phyloP scores from a whole-genome alignment of 1,139 yeast species.

The Geotrichum carabidarum region DNA sequence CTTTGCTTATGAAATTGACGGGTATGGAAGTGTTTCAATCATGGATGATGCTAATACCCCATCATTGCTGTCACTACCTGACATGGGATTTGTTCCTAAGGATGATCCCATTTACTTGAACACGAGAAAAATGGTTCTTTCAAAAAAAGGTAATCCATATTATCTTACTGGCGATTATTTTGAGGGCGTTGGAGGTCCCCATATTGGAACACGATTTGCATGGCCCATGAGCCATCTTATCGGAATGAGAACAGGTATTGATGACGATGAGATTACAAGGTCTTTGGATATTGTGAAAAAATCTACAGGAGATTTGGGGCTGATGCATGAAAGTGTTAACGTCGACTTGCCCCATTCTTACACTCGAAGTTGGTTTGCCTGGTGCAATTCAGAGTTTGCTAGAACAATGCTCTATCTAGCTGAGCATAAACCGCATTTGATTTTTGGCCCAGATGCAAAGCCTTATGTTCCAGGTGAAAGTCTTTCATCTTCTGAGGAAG shows the following conservation, averaged over 20 bases:
- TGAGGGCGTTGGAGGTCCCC: constrained; percentile 87
- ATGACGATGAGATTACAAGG: constrained; percentile 59
- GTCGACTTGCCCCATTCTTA: constrained; percentile 48
- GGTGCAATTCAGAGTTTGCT: constrained; percentile 92
- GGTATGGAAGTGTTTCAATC: constrained; percentile 64
- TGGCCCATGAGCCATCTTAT: constrained; percentile 88
- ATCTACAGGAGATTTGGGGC: constrained; percentile 67
- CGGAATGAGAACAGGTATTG: constrained; percentile 66
- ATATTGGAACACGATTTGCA: constrained; percentile 70
- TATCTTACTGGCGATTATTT: constrained; percentile 57
- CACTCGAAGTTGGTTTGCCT: constrained; percentile 86
- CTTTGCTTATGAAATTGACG: constrained; percentile 85
- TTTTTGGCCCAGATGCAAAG: constrained; percentile 43
- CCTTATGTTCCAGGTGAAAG: constrained; percentile 8
- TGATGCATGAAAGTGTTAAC: constrained; percentile 78
- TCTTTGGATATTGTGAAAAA: constrained; percentile 50
- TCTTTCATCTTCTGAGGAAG: not conserved
- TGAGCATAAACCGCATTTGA: constrained; percentile 63
- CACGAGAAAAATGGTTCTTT: constrained; percentile 70
- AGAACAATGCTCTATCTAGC: constrained; percentile 76
- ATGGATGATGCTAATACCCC: constrained; percentile 95
- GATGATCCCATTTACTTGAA: constrained; percentile 63
- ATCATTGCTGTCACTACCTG: constrained; percentile 74
- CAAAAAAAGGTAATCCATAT: constrained; percentile 72
- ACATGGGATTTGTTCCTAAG: constrained; percentile 56